Percentiles rank a stretch among this genome's conserved stretches.
These are phyloP conservation scores for Saccharomyces hybrid DNA, from an alignment of 1,139 yeast genomes.

Conservation along the genomic window DNA sequence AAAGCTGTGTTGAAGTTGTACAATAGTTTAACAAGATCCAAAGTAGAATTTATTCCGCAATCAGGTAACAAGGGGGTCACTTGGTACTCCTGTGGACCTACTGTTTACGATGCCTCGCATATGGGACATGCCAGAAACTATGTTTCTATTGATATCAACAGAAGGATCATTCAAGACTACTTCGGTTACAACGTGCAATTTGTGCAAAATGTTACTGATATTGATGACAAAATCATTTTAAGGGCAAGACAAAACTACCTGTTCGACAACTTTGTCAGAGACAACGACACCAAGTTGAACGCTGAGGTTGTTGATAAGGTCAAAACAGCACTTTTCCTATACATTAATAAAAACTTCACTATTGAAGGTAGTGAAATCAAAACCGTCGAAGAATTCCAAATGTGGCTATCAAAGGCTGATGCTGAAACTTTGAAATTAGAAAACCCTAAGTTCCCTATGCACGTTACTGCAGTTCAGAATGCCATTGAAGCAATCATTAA, in stretches of 20 bases:
- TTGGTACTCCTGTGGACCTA: slow-evolving; percentile 99
- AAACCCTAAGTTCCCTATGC: slow-evolving; percentile 84
- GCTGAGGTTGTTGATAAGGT: slow-evolving; percentile 36
- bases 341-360: slow-evolving; percentile 52
- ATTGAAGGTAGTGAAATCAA: slow-evolving; percentile 30
- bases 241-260: slow-evolving; percentile 88
- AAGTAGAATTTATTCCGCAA: slow-evolving; percentile 66
- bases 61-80: slow-evolving; percentile 53
- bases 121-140: slow-evolving; percentile 99
- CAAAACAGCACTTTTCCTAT: slow-evolving; percentile 40
- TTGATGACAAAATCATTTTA: slow-evolving; percentile 91
- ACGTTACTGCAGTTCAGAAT: slow-evolving; percentile 52
- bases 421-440: slow-evolving; percentile 42
- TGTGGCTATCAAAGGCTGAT: slow-evolving; percentile 49
- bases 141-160: slow-evolving; percentile 86
- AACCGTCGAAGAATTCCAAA: slow-evolving; percentile 36
- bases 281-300: slow-evolving; percentile 16
- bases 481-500: slow-evolving; percentile 41
- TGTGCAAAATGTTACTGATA: slow-evolving; percentile 95
- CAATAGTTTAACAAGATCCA: slow-evolving; percentile 78
- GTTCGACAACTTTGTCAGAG: slow-evolving; percentile 49
- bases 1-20: slow-evolving; percentile 40
- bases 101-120: slow-evolving; percentile 94
- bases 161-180: slow-evolving; percentile 81
- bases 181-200: slow-evolving; percentile 82